Evolutionary conservation across 345 rosid species (phyloP).

Genomic region (Linum usitatissimum): DNA sequence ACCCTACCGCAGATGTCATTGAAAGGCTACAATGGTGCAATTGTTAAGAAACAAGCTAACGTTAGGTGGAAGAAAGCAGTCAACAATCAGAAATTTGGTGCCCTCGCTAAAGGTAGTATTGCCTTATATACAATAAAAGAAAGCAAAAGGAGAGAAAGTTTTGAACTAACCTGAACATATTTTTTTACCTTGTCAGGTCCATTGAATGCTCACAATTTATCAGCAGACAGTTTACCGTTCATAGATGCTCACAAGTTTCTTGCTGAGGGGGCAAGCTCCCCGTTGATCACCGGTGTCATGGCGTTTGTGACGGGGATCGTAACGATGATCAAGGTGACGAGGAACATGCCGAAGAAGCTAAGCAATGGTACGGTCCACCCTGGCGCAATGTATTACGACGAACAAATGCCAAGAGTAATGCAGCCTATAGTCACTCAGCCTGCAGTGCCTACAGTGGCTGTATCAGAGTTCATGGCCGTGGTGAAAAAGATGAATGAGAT

Average conservation of each 20-base stretch:
- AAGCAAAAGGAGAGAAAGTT: too few relatives aligned
- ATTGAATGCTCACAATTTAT: background rate
- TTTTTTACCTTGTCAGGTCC: background rate
- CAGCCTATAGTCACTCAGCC: slow-evolving; percentile 9
- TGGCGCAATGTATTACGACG: slow-evolving; percentile 30
- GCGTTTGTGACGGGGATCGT: slow-evolving; percentile 73
- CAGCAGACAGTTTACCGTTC: background rate
- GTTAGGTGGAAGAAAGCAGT: slow-evolving; percentile 23
- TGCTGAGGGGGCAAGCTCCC: slow-evolving; percentile 43
- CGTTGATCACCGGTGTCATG: slow-evolving; percentile 67
- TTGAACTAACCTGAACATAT: background rate
- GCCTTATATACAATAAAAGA: too few relatives aligned
- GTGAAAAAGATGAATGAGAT: slow-evolving; percentile 71
- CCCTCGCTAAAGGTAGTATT: background rate
- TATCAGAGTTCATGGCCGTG: slow-evolving; percentile 44
- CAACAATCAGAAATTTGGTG: background rate
- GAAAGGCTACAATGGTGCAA: slow-evolving; percentile 24
- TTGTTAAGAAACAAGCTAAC: slow-evolving; percentile 31
- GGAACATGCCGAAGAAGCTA: slow-evolving; percentile 59
- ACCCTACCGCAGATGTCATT: slow-evolving; percentile 14
- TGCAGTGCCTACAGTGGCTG: slow-evolving; percentile 27
- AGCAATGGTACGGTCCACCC: slow-evolving; percentile 53
- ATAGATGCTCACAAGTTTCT: slow-evolving; percentile 22
- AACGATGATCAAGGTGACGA: slow-evolving; percentile 65
- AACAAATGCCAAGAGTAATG: slow-evolving; percentile 25